Conservation (phyloP, 23 red algal genomes). For the Agarophyton chilense region DNA sequence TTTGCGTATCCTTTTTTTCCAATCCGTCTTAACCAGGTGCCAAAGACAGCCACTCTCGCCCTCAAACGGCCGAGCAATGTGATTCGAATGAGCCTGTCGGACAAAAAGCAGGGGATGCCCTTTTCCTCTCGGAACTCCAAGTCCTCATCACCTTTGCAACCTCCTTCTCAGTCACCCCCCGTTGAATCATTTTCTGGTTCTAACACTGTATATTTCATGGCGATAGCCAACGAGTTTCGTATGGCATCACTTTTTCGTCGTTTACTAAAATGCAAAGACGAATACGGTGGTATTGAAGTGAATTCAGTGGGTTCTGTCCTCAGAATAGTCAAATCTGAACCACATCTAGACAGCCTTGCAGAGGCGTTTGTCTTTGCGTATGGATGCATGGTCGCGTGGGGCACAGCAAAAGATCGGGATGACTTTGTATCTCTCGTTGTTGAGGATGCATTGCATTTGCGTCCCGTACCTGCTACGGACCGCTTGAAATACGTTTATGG, state of each 20-base stretch:
- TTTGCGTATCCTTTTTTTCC: too few relatives aligned
- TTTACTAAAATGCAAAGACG: constrained; percentile 16
- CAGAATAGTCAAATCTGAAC: background rate
- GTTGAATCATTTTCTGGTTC: too few relatives aligned
- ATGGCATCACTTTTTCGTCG: constrained; percentile 24
- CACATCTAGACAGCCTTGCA: background rate
- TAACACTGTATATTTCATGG: constrained; percentile 23
- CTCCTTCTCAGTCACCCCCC: too few relatives aligned
- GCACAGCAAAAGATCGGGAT: constrained; percentile 1
- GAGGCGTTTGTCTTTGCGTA: constrained; percentile 54
- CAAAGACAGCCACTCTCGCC: too few relatives aligned
- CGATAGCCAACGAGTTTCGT: constrained; percentile 30
- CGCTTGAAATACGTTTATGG: constrained; percentile 30
- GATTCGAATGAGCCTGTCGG: too few relatives aligned
- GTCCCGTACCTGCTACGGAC: constrained; percentile 17
- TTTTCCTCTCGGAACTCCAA: too few relatives aligned
- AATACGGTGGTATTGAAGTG: constrained; percentile 6
- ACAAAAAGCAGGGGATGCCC: too few relatives aligned
- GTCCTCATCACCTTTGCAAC: too few relatives aligned
- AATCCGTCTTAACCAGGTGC: too few relatives aligned
- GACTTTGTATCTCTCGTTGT: constrained; percentile 35
- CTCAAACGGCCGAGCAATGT: too few relatives aligned
- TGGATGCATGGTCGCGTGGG: constrained; percentile 49
- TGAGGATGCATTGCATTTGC: constrained; percentile 26
- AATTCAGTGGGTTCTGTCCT: constrained; percentile 17